Evolutionary conservation across 148 eudicot genomes (phyloP).

Genomic region (Oxyria digyna): DNA sequence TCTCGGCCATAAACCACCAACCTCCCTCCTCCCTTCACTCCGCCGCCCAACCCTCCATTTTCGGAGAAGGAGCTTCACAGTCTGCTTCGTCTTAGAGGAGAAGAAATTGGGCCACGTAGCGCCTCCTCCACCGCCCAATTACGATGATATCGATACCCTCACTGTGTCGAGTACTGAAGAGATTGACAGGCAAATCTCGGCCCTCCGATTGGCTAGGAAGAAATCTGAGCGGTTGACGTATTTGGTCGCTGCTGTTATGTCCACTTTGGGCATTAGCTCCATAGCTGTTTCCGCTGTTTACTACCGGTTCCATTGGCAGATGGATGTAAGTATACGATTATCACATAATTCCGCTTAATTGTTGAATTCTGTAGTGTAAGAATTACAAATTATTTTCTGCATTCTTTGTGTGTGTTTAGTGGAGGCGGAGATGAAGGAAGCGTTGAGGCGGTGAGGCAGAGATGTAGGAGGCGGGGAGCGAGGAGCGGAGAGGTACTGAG

Average conservation of each 20-base stretch:
- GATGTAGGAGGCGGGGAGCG: too few relatives aligned
- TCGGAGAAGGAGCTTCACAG: not conserved
- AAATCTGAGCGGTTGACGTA: constrained; percentile 78
- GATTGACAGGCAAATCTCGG: constrained; percentile 17
- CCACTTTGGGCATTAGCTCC: constrained; percentile 75
- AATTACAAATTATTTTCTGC: not conserved
- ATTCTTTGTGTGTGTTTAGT: constrained; percentile 19
- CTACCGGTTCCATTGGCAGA: constrained; percentile 82
- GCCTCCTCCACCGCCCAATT: not conserved
- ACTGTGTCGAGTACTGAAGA: constrained; percentile 7
- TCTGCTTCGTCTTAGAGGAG: not conserved
- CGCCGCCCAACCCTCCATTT: not conserved
- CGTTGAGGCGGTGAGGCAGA: too few relatives aligned
- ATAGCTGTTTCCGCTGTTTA: constrained; percentile 85
- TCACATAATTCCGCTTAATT: not conserved
- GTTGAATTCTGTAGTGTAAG: too few relatives aligned
- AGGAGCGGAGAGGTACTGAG: too few relatives aligned
- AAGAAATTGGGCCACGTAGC: not conserved
- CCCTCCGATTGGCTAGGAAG: constrained; percentile 46
- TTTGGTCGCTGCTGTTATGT: constrained; percentile 82
- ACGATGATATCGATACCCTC: constrained; percentile 6
- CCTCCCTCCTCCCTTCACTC: not conserved
- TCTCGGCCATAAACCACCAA: not conserved
- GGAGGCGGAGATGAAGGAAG: too few relatives aligned
- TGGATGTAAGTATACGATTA: constrained; percentile 44